Conservation (phyloP, 73 alveolate genomes). For the Tetrahymena elliotti region DNA sequence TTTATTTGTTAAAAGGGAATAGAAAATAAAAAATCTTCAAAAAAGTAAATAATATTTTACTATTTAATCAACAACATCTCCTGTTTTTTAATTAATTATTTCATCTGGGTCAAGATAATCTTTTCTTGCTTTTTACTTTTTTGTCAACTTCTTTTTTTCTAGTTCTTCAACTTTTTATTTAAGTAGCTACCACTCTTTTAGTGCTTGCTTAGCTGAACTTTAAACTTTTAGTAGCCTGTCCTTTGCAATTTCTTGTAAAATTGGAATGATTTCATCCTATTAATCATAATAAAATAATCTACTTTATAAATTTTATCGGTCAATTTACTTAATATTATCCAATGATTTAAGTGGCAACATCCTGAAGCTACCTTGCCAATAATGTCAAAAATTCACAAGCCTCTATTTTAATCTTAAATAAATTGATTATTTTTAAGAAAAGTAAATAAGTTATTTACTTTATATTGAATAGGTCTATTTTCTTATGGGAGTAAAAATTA, state of each 20-base stretch:
- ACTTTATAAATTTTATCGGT: background rate
- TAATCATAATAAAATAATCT: background rate
- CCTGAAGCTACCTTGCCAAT: background rate
- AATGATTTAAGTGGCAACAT: background rate
- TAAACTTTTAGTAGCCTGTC: background rate
- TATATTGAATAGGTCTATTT: background rate
- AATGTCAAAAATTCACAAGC: background rate
- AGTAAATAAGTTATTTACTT: background rate
- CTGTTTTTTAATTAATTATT: background rate
- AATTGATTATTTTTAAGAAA: background rate
- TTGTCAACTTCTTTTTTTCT: background rate
- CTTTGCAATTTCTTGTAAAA: background rate
- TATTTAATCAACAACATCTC: background rate
- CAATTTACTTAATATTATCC: background rate
- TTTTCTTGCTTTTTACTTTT: background rate
- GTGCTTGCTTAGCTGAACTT: background rate
- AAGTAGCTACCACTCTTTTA: background rate
- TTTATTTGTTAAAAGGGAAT: background rate
- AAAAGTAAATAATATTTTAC: background rate
- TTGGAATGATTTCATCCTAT: background rate
- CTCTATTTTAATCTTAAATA: background rate
- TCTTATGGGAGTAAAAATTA: background rate
- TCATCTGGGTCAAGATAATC: background rate
- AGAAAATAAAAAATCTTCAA: background rate
- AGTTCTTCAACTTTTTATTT: background rate